Conservation (phyloP, 2,329 filamentous ascomycete genomes). For the Dryadomyces quercivorus region DNA sequence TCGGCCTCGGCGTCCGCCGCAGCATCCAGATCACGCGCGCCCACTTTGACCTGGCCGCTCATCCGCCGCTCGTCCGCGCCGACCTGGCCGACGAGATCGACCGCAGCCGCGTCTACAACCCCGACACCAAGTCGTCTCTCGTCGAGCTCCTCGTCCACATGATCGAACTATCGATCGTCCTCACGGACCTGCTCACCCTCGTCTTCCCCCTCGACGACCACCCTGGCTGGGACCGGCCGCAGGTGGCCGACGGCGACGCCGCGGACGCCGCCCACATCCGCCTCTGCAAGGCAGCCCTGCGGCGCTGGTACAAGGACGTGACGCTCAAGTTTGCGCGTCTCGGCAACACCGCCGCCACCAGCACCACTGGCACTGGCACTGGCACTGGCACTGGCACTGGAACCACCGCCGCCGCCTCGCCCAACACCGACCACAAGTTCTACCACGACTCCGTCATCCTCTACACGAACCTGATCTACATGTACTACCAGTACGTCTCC, state of each 20-base stretch:
- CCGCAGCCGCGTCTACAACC: conserved; percentile 13
- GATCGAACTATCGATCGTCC: conserved; percentile 9
- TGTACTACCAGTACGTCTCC: conserved; percentile 11
- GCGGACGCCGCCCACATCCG: conserved; percentile 6
- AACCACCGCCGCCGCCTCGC: too few species aligned
- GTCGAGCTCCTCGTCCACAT: conserved; percentile 10
- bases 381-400: neutral
- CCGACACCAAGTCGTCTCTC: conserved; percentile 11
- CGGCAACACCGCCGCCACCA: neutral
- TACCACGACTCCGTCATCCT: conserved; percentile 12
- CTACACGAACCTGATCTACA: conserved; percentile 13
- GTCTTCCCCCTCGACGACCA: conserved; percentile 12
- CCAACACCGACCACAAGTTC: conserved; percentile 2
- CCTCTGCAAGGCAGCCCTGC: conserved; percentile 10
- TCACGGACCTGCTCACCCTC: conserved; percentile 11
- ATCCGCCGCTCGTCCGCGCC: conserved; percentile 17
- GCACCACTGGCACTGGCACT: neutral
- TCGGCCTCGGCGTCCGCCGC: conserved; percentile 36
- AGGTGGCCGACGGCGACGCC: neutral
- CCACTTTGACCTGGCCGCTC: conserved; percentile 30
- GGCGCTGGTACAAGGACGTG: conserved; percentile 9
- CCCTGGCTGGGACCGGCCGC: conserved; percentile 9
- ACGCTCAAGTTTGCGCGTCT: conserved; percentile 7
- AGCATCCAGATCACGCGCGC: conserved; percentile 35
- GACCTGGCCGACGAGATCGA: conserved; percentile 33